Conservation (phyloP, 352 stramenopile species). For the Pythium angustatum region DNA sequence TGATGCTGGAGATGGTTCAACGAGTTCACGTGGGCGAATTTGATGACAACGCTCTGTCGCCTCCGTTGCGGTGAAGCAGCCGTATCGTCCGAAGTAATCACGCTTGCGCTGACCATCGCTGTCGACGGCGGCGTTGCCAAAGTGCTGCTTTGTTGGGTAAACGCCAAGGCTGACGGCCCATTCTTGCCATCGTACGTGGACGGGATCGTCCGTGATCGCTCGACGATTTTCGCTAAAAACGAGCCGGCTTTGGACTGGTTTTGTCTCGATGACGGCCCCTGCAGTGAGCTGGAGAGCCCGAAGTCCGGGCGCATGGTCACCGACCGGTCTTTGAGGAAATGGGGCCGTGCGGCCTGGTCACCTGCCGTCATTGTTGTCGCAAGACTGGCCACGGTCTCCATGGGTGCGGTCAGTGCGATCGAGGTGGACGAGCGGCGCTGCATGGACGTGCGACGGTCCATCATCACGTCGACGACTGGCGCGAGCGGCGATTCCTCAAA, state of each 20-base stretch:
- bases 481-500: no score
- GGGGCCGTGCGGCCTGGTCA: conserved; percentile 42
- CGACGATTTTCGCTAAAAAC: conserved; percentile 55
- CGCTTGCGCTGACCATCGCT: background rate
- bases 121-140: background rate
- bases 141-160: background rate
- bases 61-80: background rate
- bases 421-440: conserved; percentile 19
- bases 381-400: background rate
- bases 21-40: background rate
- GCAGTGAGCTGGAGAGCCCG: conserved; percentile 16
- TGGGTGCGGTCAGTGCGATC: background rate
- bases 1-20: background rate
- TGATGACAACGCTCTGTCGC: conserved; percentile 12
- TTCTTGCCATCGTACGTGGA: conserved; percentile 1
- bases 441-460: background rate
- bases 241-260: conserved; percentile 54
- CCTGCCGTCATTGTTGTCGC: conserved; percentile 14
- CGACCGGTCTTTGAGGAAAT: conserved; percentile 58
- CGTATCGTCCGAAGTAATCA: no score
- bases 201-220: conserved; percentile 6
- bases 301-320: conserved; percentile 41
- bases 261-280: background rate
- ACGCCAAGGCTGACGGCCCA: background rate
- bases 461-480: background rate